These are phyloP conservation scores for Camelina laxa DNA, from an alignment of 345 rosid genomes.

Conservation along the genomic window DNA sequence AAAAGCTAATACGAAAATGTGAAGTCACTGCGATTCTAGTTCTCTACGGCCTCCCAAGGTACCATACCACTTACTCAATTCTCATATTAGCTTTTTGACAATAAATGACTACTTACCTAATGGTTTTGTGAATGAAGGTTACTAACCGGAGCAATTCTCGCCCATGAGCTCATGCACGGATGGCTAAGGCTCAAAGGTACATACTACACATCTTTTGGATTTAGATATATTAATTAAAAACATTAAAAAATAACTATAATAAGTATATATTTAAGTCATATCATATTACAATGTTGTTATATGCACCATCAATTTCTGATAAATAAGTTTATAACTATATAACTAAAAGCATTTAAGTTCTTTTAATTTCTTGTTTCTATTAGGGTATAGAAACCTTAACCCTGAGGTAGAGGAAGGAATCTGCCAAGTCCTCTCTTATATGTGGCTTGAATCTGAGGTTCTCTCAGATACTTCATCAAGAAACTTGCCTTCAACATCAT, in stretches of 20 bases:
- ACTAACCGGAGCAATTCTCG: constrained; percentile 93
- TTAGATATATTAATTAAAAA: background rate
- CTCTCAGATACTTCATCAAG: constrained; percentile 55
- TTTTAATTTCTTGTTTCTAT: background rate
- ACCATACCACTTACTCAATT: constrained; percentile 7
- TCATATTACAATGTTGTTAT: too few species aligned
- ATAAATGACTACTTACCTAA: background rate
- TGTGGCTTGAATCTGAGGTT: constrained; percentile 99
- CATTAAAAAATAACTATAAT: background rate
- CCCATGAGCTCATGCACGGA: constrained; percentile 94
- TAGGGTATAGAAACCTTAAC: constrained; percentile 77
- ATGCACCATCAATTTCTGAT: too few species aligned
- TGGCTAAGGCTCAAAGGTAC: constrained; percentile 92
- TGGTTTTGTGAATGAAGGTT: constrained; percentile 58
- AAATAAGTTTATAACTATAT: background rate
- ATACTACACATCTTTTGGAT: background rate
- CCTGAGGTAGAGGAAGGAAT: constrained; percentile 98
- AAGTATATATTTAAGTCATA: too few species aligned
- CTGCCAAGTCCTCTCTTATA: constrained; percentile 85
- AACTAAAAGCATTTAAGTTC: background rate
- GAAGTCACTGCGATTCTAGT: constrained; percentile 98
- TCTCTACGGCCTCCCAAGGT: constrained; percentile 97
- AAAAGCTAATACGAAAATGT: constrained; percentile 77
- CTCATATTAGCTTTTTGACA: background rate
- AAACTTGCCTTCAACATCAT: constrained; percentile 55